A percentile compares a stretch with the other conserved stretches of the same genome.
Evolutionary conservation across 2,329 filamentous ascomycete species (phyloP).

Genomic region (Pestalotiopsis sp.): DNA sequence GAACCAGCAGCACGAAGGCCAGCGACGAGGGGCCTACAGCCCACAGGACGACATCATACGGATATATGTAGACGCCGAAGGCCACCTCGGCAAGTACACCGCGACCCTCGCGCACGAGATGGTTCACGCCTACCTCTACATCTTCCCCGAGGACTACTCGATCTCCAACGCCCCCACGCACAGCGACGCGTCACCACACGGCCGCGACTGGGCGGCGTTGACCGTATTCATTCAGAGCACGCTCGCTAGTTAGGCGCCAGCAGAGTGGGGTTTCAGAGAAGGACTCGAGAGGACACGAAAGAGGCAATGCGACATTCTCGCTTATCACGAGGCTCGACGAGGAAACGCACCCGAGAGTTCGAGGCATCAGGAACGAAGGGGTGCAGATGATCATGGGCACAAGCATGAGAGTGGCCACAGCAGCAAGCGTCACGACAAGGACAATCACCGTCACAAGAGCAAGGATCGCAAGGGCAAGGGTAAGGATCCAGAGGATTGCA

Average conservation of each 20-base stretch:
- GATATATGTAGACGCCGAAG: neutral
- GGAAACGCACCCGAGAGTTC: too few species aligned
- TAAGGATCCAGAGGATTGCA: too few species aligned
- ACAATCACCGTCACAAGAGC: too few species aligned
- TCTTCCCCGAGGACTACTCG: neutral
- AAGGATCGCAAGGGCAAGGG: too few species aligned
- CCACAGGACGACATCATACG: neutral
- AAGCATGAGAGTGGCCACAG: too few species aligned
- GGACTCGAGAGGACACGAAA: neutral
- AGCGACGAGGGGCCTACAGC: neutral
- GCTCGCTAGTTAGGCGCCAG: neutral
- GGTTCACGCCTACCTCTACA: neutral
- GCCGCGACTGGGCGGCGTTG: neutral
- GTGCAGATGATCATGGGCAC: too few species aligned
- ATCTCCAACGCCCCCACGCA: neutral
- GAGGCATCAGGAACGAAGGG: too few species aligned
- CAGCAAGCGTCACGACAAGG: too few species aligned
- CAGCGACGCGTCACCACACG: neutral
- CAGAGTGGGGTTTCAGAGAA: neutral
- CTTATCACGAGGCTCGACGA: too few species aligned
- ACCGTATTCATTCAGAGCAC: neutral
- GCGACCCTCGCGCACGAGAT: neutral
- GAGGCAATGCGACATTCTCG: neutral
- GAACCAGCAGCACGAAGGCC: neutral
- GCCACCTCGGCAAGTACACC: neutral